phyloP scores from a whole-genome alignment of 2,329 filamentous ascomycete genomes.

The Diaporthe humulicola region DNA sequence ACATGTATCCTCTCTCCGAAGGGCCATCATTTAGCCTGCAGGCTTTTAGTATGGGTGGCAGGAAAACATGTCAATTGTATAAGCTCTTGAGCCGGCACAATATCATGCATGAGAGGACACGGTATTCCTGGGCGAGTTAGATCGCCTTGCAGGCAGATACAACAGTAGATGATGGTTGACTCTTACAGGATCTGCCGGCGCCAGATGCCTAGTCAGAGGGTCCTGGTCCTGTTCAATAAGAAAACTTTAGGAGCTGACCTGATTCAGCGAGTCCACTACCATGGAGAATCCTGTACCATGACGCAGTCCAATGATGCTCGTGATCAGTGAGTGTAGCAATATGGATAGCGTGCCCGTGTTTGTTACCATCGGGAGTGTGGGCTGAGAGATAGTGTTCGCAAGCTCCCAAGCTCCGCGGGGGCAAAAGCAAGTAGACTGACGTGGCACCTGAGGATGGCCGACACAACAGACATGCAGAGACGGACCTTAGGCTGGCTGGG shows the following conservation, averaged over 20 bases:
- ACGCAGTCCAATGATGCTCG: slow-evolving; percentile 14
- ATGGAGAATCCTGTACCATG: background rate
- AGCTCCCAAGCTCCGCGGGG: slow-evolving; percentile 15
- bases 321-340: slow-evolving; percentile 22
- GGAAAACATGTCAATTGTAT: background rate
- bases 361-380: background rate
- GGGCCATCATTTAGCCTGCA: background rate
- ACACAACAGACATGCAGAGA: slow-evolving; percentile 16
- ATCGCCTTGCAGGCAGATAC: background rate
- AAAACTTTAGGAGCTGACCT: background rate
- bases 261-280: background rate
- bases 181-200: background rate
- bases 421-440: slow-evolving; percentile 35
- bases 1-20: background rate
- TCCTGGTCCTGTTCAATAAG: background rate
- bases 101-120: background rate
- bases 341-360: slow-evolving; percentile 2
- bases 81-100: background rate
- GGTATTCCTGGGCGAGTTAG: background rate
- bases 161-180: too few species aligned
- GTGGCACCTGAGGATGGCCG: slow-evolving; percentile 29
- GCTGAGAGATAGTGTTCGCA: slow-evolving; percentile 22
- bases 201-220: background rate
- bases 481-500: slow-evolving; percentile 10
- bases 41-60: background rate